Evolutionary conservation across 768 basidiomycete species (phyloP).

Genomic region (Rossbeevera mucosa): DNA sequence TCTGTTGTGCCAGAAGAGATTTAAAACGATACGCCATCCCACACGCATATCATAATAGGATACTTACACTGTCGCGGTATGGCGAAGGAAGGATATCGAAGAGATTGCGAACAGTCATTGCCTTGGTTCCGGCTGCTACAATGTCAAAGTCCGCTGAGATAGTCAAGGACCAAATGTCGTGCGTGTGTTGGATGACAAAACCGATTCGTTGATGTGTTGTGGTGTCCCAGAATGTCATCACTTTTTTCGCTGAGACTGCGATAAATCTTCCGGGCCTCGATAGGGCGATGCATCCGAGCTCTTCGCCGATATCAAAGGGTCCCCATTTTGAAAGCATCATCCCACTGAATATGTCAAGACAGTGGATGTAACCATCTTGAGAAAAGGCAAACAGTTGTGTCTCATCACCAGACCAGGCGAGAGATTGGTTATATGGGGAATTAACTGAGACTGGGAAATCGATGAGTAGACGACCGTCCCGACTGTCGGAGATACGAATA

Average conservation of each 20-base stretch:
- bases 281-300: background rate
- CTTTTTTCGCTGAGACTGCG: background rate
- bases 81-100: background rate
- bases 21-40: background rate
- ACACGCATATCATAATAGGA: background rate
- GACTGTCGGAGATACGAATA: background rate
- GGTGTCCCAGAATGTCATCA: background rate
- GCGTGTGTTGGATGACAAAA: background rate
- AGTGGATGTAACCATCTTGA: background rate
- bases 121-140: background rate
- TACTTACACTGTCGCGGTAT: constrained; percentile 6
- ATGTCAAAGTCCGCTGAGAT: constrained; percentile 1
- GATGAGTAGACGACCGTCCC: background rate
- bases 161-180: background rate
- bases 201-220: background rate
- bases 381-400: background rate
- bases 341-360: background rate
- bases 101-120: constrained; percentile 5
- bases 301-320: background rate
- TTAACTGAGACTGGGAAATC: background rate
- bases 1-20: background rate
- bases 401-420: background rate
- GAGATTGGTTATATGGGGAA: background rate
- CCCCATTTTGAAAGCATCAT: background rate
- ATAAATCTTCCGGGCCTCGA: background rate